A percentile compares a stretch with the other conserved stretches of the same genome.
Conservation (phyloP, 345 rosid species). For the Linum usitatissimum region DNA sequence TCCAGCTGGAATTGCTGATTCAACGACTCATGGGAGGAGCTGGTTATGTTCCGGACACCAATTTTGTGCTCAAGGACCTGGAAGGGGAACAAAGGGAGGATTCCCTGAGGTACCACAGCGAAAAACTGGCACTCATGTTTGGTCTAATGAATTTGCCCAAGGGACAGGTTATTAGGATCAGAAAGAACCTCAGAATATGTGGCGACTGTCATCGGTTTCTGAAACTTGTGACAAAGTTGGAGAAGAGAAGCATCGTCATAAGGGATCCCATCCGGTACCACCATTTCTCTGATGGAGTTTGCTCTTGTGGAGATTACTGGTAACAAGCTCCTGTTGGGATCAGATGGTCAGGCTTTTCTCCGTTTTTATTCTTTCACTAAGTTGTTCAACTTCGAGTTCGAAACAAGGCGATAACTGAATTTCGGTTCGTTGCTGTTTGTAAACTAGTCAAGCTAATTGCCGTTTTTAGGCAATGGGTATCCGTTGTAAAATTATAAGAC, state of each 20-base stretch:
- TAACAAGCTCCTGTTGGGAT: conserved; percentile 12
- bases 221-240: conserved; percentile 44
- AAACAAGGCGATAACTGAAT: background rate
- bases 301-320: conserved; percentile 69
- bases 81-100: conserved; percentile 67
- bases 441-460: background rate
- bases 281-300: conserved; percentile 46
- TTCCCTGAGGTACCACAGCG: conserved; percentile 50
- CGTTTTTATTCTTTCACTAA: no score
- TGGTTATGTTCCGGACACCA: conserved; percentile 57
- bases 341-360: background rate
- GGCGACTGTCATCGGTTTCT: conserved; percentile 61
- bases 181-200: conserved; percentile 58
- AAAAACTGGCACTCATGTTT: conserved; percentile 52
- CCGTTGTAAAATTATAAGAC: no score
- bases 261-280: conserved; percentile 60
- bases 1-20: conserved; percentile 28
- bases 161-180: conserved; percentile 26
- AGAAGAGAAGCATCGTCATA: conserved; percentile 38
- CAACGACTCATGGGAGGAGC: conserved; percentile 27
- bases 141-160: conserved; percentile 26
- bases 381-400: no score
- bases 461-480: background rate
- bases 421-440: background rate
- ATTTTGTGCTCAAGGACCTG: conserved; percentile 27